Conservation (phyloP, 2,329 filamentous ascomycete species). For the Diatrype stigma region DNA sequence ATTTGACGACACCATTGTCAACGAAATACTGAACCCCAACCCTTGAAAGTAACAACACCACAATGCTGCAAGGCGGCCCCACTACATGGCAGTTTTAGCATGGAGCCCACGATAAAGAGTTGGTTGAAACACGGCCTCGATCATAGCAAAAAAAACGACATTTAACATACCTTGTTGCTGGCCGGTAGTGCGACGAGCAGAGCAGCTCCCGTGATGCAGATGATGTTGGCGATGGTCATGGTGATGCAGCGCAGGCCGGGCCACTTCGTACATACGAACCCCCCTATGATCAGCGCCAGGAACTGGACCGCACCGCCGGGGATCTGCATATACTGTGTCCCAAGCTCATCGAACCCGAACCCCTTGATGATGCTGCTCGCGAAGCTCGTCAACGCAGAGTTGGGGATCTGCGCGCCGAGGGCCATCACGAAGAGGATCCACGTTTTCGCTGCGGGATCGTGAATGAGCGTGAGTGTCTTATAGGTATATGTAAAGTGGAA, state of each 20-base stretch:
- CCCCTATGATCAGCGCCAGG: conserved; percentile 45
- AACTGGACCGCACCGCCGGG: conserved; percentile 56
- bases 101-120: neutral
- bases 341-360: conserved; percentile 39
- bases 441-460: conserved; percentile 34
- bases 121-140: neutral
- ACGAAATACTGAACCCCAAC: conserved; percentile 27
- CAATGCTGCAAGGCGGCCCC: conserved; percentile 52
- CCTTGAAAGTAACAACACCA: conserved; percentile 42
- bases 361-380: conserved; percentile 22
- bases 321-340: conserved; percentile 56
- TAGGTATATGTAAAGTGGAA: too few species aligned
- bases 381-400: conserved; percentile 49
- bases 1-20: conserved; percentile 30
- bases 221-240: conserved; percentile 52
- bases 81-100: conserved; percentile 23
- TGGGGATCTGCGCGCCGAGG: conserved; percentile 50
- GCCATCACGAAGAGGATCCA: conserved; percentile 54
- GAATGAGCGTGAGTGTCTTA: neutral
- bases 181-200: conserved; percentile 48
- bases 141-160: too few species aligned
- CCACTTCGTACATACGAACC: conserved; percentile 47
- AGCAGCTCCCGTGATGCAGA: conserved; percentile 50
- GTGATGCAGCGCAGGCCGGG: conserved; percentile 49
- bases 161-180: conserved; percentile 36